Percentiles rank a stretch among this genome's conserved stretches.
Evolutionary conservation across 805 yeast species (phyloP).

Genomic region (Barnettozyma sp.): DNA sequence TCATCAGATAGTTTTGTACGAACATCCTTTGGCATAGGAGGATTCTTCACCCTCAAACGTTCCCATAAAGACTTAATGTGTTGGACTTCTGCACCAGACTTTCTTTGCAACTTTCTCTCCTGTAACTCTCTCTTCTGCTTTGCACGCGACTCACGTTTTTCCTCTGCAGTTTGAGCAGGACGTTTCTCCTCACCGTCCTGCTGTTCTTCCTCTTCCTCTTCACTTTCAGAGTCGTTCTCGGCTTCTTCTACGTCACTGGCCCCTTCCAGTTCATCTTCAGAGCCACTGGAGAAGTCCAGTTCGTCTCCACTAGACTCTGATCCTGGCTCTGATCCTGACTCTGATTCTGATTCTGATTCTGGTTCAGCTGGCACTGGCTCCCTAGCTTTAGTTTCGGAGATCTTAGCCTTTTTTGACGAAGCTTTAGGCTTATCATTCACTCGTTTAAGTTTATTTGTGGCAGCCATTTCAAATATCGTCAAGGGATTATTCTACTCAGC

Average conservation of each 20-base stretch:
- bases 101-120: constrained; percentile 83
- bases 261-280: constrained; percentile 28
- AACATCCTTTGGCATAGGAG: constrained; percentile 68
- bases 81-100: constrained; percentile 81
- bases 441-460: constrained; percentile 21
- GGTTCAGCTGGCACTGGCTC: constrained; percentile 10
- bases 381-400: constrained; percentile 10
- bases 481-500: no score
- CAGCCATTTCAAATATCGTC: constrained; percentile 22
- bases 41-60: constrained; percentile 75
- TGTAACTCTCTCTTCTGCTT: constrained; percentile 73
- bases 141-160: constrained; percentile 59
- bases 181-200: constrained; percentile 15
- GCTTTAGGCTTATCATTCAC: constrained; percentile 3
- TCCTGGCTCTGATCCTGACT: constrained; percentile 28
- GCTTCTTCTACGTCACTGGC: constrained; percentile 22
- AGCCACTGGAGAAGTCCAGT: constrained; percentile 25
- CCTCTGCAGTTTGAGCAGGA: constrained; percentile 25
- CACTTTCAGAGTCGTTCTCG: constrained; percentile 26
- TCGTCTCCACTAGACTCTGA: constrained; percentile 25
- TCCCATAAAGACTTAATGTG: constrained; percentile 88
- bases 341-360: constrained; percentile 28
- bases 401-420: constrained; percentile 18
- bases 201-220: constrained; percentile 22
- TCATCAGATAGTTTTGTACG: constrained; percentile 76